These are phyloP conservation scores for Lactarius hengduanensis DNA, from an alignment of 768 basidiomycete genomes.

Conservation along the genomic window DNA sequence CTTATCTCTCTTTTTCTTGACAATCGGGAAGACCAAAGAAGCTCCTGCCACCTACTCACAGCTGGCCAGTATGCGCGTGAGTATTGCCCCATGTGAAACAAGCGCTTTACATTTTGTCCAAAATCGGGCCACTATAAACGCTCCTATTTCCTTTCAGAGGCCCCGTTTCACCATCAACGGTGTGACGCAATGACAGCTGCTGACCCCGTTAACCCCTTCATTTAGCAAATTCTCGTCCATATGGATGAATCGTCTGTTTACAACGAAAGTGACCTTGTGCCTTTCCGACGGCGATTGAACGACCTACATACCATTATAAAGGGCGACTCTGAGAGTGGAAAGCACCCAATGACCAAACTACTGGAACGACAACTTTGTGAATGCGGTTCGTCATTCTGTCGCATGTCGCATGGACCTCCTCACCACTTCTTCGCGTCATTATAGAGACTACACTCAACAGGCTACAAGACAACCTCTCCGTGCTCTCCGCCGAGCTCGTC, in stretches of 20 bases:
- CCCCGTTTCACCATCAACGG: background rate
- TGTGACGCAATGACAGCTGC: slow-evolving; percentile 7
- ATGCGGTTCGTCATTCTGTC: slow-evolving; percentile 62
- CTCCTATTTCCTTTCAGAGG: slow-evolving; percentile 6
- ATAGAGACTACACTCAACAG: slow-evolving; percentile 68
- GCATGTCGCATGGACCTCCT: background rate
- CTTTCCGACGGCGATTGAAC: slow-evolving; percentile 78
- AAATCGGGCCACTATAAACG: slow-evolving; percentile 7
- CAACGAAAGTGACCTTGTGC: slow-evolving; percentile 85
- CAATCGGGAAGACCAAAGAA: slow-evolving; percentile 94
- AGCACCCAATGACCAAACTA: slow-evolving; percentile 86
- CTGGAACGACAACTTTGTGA: slow-evolving; percentile 89
- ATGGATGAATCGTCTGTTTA: slow-evolving; percentile 96
- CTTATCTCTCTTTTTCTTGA: slow-evolving; percentile 95
- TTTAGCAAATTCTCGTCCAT: slow-evolving; percentile 88
- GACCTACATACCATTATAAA: slow-evolving; percentile 86
- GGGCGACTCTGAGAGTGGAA: slow-evolving; percentile 74
- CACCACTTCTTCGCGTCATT: background rate
- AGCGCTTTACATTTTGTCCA: slow-evolving; percentile 5
- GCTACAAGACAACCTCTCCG: slow-evolving; percentile 81
- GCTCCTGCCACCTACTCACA: slow-evolving; percentile 95
- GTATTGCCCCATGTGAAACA: slow-evolving; percentile 37
- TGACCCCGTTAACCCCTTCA: slow-evolving; percentile 11
- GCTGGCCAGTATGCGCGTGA: slow-evolving; percentile 91
- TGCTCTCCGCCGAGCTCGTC: slow-evolving; percentile 85